Percentiles rank a stretch among this genome's conserved stretches.
These are phyloP conservation scores for Fraxinus floribunda DNA, from an alignment of 305 asterid genomes.

Conservation along the genomic window DNA sequence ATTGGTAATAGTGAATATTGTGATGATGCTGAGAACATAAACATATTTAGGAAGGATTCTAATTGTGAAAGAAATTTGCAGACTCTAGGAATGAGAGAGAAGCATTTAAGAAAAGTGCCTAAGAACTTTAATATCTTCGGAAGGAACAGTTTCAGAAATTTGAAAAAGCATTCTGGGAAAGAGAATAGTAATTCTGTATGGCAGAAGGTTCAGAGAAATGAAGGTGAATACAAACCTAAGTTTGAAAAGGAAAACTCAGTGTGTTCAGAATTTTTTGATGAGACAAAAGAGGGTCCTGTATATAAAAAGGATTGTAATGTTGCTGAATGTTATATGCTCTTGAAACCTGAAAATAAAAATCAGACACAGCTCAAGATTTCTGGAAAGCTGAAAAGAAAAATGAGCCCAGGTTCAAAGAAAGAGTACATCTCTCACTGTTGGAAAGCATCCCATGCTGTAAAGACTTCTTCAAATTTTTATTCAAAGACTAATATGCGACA, in stretches of 20 bases:
- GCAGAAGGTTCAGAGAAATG: conserved; percentile 30
- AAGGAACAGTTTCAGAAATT: conserved; percentile 15
- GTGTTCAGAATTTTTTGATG: conserved; percentile 9
- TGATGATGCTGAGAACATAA: conserved; percentile 2
- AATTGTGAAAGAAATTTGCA: conserved; percentile 11
- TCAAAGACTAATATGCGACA: conserved; percentile 10
- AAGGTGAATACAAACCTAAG: conserved; percentile 16
- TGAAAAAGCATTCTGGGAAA: conserved; percentile 19
- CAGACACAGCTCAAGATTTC: conserved; percentile 7
- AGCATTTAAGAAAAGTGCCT: conserved; percentile 16
- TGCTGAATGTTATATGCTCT: conserved; percentile 5
- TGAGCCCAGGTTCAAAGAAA: conserved; percentile 17
- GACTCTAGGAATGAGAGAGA: conserved; percentile 21
- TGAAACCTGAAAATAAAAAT: conserved; percentile 21
- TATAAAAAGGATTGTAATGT: conserved; percentile 8
- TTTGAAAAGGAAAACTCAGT: conserved; percentile 2
- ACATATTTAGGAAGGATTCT: conserved; percentile 6
- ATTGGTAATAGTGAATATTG: background rate
- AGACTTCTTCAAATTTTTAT: conserved; percentile 11
- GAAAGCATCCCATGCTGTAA: conserved; percentile 9
- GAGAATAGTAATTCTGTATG: conserved; percentile 27
- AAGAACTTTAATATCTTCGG: conserved; percentile 10
- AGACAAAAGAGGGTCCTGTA: conserved; percentile 3
- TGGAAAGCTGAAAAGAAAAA: conserved; percentile 19
- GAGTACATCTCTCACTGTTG: conserved; percentile 14